These are phyloP conservation scores for Citrus sp. DNA, from an alignment of 345 rosid species.

Conservation along the genomic window DNA sequence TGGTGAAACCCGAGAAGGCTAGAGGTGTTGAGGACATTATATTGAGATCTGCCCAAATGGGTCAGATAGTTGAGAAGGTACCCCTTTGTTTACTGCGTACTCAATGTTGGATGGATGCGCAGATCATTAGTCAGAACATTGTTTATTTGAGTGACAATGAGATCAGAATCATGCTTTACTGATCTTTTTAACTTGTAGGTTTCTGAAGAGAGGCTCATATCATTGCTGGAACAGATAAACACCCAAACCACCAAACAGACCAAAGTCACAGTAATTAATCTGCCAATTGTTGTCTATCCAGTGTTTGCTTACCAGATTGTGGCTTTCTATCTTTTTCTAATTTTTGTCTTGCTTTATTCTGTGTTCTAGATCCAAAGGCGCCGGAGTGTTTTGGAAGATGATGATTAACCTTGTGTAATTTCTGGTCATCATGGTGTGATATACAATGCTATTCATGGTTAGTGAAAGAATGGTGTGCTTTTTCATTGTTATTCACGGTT, in stretches of 20 bases:
- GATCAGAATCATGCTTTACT: not conserved
- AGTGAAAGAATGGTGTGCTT: not conserved
- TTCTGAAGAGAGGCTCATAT: conserved; percentile 83
- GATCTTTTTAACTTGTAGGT: conserved; percentile 41
- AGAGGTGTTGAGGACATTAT: conserved; percentile 90
- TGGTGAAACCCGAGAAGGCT: conserved; percentile 99
- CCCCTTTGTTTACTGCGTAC: not conserved
- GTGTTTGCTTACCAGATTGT: not conserved
- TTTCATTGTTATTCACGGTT: not conserved
- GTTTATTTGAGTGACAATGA: not conserved
- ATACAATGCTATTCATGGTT: not conserved
- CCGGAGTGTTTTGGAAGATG: conserved; percentile 80
- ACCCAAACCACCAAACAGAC: conserved; percentile 87
- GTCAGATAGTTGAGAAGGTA: conserved; percentile 95
- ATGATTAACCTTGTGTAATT: conserved; percentile 45
- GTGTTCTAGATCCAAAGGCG: conserved; percentile 87
- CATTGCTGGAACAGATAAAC: conserved; percentile 89
- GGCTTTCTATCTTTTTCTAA: not conserved
- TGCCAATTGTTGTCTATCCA: not conserved
- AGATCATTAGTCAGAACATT: not conserved
- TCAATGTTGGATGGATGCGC: not conserved
- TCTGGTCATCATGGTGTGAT: not conserved
- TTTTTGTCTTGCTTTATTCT: not conserved
- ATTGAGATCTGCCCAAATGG: conserved; percentile 86
- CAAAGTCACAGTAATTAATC: conserved; percentile 73